phyloP scores from a whole-genome alignment of 179 eudicot species.

The Sideroxylon spinosum region DNA sequence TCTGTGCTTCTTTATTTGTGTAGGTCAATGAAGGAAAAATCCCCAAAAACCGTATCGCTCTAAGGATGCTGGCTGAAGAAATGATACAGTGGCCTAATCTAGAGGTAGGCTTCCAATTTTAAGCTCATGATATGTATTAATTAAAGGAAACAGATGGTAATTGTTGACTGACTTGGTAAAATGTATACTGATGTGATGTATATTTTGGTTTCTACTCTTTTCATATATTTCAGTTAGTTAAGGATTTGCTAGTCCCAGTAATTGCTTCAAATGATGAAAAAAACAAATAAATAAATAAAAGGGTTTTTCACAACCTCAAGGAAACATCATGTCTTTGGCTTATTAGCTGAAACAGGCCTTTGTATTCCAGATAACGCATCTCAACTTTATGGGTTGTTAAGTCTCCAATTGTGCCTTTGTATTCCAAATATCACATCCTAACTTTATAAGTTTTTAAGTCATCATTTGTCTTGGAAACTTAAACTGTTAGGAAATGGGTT shows the following conservation, averaged over 20 bases:
- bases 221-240: background rate
- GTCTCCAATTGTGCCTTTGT: too few species aligned
- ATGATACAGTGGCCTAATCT: conserved; percentile 87
- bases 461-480: too few species aligned
- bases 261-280: background rate
- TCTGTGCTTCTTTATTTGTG: conserved; percentile 9
- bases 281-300: too few species aligned
- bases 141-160: background rate
- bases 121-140: background rate
- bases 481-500: too few species aligned
- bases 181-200: background rate
- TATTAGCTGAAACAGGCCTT: background rate
- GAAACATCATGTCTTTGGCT: background rate
- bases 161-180: background rate
- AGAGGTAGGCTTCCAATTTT: conserved; percentile 46
- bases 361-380: too few species aligned
- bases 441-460: too few species aligned
- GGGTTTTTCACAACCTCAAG: background rate
- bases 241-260: background rate
- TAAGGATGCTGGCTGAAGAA: conserved; percentile 82
- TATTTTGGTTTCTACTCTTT: background rate
- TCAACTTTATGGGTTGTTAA: too few species aligned
- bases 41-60: conserved; percentile 60
- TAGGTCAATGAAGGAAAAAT: conserved; percentile 86
- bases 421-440: too few species aligned